Base-by-base conservation (phyloP, 2,329 filamentous ascomycete species). In the Coccinonectria pachysandricola region DNA sequence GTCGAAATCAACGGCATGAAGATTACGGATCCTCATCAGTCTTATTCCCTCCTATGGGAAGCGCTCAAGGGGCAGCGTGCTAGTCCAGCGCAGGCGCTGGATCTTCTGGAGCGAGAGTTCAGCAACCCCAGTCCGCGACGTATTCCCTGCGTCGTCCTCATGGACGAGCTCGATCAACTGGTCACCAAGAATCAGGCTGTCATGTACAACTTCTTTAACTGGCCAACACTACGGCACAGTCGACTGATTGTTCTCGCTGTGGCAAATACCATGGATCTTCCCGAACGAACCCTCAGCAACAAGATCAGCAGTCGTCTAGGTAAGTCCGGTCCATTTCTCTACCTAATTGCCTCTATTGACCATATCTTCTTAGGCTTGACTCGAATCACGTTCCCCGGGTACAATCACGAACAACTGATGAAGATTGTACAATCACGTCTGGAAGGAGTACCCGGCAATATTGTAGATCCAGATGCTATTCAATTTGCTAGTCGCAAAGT, bases 131-230 rank as follows among this genome's bases (percentile, higher is more conserved):
- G 80, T 32, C 91, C 91, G 13, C 74, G 91, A 26, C 73, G 91
- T 34, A 85, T 93, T 5, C 91, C 92, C 2, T 96, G 88, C 49
- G 91, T 98, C 9, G 91, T 98, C 3, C 61, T 98, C 26, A 98
- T 98, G 91, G 91, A 98, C 48, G 91, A 98, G 57, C 68, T 98
- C 24, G 91, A 98, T 52, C 91, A 98, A 57, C 71, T 98, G 6
- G 92, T 98, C 5, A 98, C 91, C 8, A 91, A 88, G 49, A 96
- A 94, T 47, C 92, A 98, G 54, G 88, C 84, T n/a, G 91, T 98
- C 57, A 98, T 98, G 91, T 98, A 98, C 62, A 98, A 98, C 56
- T 98, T 98, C 56, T 98, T 98, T 70, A 98, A 98, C 50, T 98
- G 91, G 91, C 91, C 91, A 4, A 82, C 84, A 8, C 65, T 96